A percentile compares a stretch with the other conserved stretches of the same genome.
Conservation (phyloP, 495 filamentous ascomycete species). For the Schizothecium vesticola region DNA sequence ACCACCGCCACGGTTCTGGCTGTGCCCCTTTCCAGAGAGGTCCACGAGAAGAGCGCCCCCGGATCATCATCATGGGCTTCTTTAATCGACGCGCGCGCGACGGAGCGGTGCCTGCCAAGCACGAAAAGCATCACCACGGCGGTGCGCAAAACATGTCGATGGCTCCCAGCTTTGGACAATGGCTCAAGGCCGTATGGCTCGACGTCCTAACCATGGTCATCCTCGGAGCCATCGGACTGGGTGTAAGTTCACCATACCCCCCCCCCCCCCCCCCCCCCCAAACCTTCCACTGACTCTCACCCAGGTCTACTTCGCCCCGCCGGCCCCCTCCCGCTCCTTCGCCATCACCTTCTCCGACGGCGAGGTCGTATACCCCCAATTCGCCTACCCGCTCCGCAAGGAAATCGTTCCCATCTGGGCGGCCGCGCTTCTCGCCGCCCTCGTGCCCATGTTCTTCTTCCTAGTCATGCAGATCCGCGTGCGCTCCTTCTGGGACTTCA, state of each 20-base stretch:
- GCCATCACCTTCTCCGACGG: constrained; percentile 54
- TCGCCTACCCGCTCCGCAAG: constrained; percentile 56
- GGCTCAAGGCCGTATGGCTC: constrained; percentile 53
- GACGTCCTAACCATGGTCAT: constrained; percentile 54
- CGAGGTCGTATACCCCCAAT: constrained; percentile 54
- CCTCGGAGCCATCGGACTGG: constrained; percentile 54
- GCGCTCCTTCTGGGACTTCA: constrained; percentile 61
- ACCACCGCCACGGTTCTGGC: neutral
- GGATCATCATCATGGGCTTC: constrained; percentile 21
- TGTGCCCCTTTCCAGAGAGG: neutral
- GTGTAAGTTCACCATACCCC: constrained; percentile 37
- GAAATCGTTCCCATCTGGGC: constrained; percentile 59
- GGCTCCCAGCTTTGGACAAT: constrained; percentile 47
- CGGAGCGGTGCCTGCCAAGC: neutral
- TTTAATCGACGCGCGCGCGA: constrained; percentile 22
- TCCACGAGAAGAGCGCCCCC: neutral
- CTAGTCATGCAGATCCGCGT: constrained; percentile 54
- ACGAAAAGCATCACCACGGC: constrained; percentile 6
- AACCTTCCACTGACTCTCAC: neutral
- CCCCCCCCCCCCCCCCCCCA: neutral
- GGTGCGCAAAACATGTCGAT: constrained; percentile 18
- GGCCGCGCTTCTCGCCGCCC: constrained; percentile 48
- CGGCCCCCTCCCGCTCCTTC: constrained; percentile 52
- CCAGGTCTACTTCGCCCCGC: constrained; percentile 52
- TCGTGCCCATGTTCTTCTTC: constrained; percentile 55